phyloP scores from a whole-genome alignment of 2,329 filamentous ascomycete genomes.

The Aspergillus tanneri region DNA sequence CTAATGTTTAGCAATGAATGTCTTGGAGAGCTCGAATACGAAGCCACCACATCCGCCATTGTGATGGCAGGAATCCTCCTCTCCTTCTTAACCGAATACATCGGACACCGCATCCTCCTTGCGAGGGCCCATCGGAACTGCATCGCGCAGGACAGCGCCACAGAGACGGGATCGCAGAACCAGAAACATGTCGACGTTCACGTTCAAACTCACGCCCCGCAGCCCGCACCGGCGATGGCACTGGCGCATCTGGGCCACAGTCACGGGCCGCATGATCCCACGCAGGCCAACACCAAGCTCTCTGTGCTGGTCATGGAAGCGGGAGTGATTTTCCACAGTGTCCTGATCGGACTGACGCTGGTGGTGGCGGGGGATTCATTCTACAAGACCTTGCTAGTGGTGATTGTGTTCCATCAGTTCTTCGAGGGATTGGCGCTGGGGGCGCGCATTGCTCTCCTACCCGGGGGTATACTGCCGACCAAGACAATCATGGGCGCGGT shows the following conservation, averaged over 20 bases:
- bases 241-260: conserved; percentile 34
- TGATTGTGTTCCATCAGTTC: conserved; percentile 76
- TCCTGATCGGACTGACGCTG: conserved; percentile 52
- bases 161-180: conserved; percentile 2
- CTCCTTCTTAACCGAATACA: conserved; percentile 69
- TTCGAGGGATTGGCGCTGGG: conserved; percentile 76
- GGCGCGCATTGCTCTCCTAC: conserved; percentile 64
- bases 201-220: not conserved
- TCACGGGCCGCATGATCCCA: conserved; percentile 32
- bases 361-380: conserved; percentile 52
- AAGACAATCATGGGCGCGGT: conserved; percentile 61
- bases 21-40: conserved; percentile 64
- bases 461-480: conserved; percentile 27
- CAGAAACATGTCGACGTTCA: conserved; percentile 2
- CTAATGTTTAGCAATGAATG: conserved; percentile 73
- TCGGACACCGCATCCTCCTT: conserved; percentile 59
- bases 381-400: conserved; percentile 55
- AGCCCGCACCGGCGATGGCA: conserved; percentile 7
- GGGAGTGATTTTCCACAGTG: conserved; percentile 71
- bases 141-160: not conserved
- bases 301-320: conserved; percentile 69
- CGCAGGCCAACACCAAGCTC: conserved; percentile 50
- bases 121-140: conserved; percentile 21
- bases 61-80: conserved; percentile 73
- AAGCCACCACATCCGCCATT: conserved; percentile 67